Evolutionary conservation across 306 rosid genomes (phyloP), one percentile per base, ranked within the genome.

Genomic region (Delonix regia): DNA sequence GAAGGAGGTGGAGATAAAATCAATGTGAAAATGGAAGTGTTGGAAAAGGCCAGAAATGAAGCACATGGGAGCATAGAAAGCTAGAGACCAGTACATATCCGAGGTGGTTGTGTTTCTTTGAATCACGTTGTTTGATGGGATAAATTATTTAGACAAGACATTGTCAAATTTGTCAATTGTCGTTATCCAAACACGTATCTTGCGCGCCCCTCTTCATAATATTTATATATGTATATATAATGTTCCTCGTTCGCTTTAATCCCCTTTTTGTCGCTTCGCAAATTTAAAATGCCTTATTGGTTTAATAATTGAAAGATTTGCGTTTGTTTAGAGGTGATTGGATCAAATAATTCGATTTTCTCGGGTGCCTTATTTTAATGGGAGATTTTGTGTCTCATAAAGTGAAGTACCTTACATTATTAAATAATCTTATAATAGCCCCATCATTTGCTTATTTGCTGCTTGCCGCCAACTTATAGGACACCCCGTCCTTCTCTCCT

Each of bases 161-260:
- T 30, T 19, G 27, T 45, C 78, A 25, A 74, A 27, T 74, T 74
- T 24, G 44, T 56, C 67, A 16, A 7, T 38, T 39, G 75, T 77
- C 81, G 48, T 77, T 77, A 65, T 77, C 81, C 41, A 21, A 33
- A 41, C 33, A 41, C 52, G 11, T 33, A 30, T 30, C 68, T 6
- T 2, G 5, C 42, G 24, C 24, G 12, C 18, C 55, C 55, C 16
- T 16, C 9, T 15, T 14, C 19, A 5, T 30, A 48, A 4, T 22
- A 5, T 3, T 30, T 49, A n/a, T 49, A 49, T 45, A 22, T 16
- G 12, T 27, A 28, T 18, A 63, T 33, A 34, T 63, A 63, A n/a
- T 18, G n/a, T 6, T 0, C 56, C 2, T 9, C 39, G 13, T 25
- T 69, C 1, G 24, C 63, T 56, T 56, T 56, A 24, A 56, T 56